These are phyloP conservation scores for Aspergillus amoenus DNA, from an alignment of 2,329 filamentous ascomycete genomes.

Conservation along the genomic window DNA sequence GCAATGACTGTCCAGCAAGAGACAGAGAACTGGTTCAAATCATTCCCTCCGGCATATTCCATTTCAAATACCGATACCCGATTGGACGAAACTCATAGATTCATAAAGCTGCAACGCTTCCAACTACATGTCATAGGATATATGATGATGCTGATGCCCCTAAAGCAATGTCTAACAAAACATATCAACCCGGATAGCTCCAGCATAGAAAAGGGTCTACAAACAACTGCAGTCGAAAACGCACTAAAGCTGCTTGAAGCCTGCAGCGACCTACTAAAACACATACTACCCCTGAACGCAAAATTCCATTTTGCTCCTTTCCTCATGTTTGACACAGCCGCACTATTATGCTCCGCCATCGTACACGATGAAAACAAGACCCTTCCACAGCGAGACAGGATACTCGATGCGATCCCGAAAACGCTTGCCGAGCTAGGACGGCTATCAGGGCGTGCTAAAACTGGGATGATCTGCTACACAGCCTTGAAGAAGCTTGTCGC, in stretches of 20 bases:
- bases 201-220: conserved; percentile 39
- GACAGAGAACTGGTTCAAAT: conserved; percentile 45
- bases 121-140: conserved; percentile 48
- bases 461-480: conserved; percentile 24
- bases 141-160: conserved; percentile 47
- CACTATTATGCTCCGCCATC: conserved; percentile 52
- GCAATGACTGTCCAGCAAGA: conserved; percentile 31
- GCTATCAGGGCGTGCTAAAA: conserved; percentile 22
- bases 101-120: conserved; percentile 49
- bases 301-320: conserved; percentile 54
- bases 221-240: conserved; percentile 45
- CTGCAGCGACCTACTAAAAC: conserved; percentile 45
- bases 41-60: conserved; percentile 44
- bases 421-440: conserved; percentile 36
- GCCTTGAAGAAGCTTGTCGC: conserved; percentile 22
- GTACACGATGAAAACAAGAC: conserved; percentile 49
- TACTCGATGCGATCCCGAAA: conserved; percentile 41
- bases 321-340: conserved; percentile 53
- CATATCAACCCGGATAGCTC: conserved; percentile 23
- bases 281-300: conserved; percentile 43
- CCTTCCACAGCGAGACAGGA: conserved; percentile 43
- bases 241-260: conserved; percentile 45
- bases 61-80: conserved; percentile 43
- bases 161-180: conserved; percentile 49
- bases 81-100: conserved; percentile 43